A percentile compares a stretch with the other conserved stretches of the same genome.
Evolutionary conservation across 2,329 filamentous ascomycete species (phyloP).

Genomic region (Sclerotinia sclerotiorum): DNA sequence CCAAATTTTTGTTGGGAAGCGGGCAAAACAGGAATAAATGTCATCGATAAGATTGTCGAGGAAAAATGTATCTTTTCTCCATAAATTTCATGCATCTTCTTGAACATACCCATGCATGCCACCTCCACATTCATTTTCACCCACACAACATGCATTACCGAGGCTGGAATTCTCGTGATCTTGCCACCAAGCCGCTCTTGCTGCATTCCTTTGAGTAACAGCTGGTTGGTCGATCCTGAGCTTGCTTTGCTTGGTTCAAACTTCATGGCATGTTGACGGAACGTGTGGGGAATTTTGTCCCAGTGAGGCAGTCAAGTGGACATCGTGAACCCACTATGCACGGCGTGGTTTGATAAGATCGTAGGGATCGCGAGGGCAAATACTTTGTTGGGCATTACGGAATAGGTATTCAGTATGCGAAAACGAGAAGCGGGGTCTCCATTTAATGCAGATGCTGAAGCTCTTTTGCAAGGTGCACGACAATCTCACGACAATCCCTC

Average conservation of each 20-base stretch:
- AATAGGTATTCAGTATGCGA: not conserved
- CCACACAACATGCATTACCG: not conserved
- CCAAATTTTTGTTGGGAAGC: slow-evolving; percentile 8
- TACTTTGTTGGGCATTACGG: slow-evolving; percentile 4
- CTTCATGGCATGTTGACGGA: slow-evolving; percentile 7
- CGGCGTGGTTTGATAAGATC: slow-evolving; percentile 6
- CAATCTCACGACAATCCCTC: not conserved
- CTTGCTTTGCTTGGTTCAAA: not conserved
- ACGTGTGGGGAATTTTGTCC: not conserved
- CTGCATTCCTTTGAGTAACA: not conserved
- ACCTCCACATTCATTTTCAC: slow-evolving; percentile 1
- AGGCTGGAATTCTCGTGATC: not conserved
- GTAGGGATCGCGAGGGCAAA: slow-evolving; percentile 1
- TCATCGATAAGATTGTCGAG: slow-evolving; percentile 9
- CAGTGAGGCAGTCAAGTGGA: not conserved
- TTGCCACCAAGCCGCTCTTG: not conserved
- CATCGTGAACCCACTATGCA: not conserved
- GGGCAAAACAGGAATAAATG: not conserved
- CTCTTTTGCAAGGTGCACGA: not conserved
- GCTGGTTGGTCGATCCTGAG: slow-evolving; percentile 5
- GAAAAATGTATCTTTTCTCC: not conserved
- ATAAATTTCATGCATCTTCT: slow-evolving; percentile 11
- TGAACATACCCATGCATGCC: slow-evolving; percentile 4
- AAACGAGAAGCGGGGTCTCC: slow-evolving; percentile 11
- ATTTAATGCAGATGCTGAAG: not conserved